phyloP scores from a whole-genome alignment of 345 rosid genomes.

The Populus ilicifolia region DNA sequence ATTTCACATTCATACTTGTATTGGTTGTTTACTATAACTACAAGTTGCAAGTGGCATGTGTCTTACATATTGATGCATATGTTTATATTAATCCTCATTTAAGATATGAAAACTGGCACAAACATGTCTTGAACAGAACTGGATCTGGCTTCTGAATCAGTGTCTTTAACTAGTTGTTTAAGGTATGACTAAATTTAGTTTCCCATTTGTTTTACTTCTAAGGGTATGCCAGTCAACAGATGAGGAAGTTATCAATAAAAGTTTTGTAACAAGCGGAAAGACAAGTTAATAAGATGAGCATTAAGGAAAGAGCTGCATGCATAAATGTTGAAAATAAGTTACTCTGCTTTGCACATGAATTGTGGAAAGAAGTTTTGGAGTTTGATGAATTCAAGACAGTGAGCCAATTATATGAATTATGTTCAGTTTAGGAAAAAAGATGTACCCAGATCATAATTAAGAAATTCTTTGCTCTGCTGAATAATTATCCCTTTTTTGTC shows the following conservation, averaged over 20 bases:
- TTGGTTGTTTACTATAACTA: background rate
- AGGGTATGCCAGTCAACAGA: background rate
- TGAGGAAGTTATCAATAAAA: background rate
- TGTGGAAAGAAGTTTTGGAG: background rate
- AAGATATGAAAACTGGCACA: slow-evolving; percentile 1
- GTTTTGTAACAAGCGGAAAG: background rate
- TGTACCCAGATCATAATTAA: background rate
- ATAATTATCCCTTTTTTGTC: background rate
- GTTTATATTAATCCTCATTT: background rate
- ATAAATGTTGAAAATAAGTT: background rate
- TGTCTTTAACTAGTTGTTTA: background rate
- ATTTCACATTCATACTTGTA: background rate
- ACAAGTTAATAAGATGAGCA: background rate
- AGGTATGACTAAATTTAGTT: background rate
- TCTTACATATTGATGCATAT: background rate
- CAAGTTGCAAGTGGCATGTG: slow-evolving; percentile 6
- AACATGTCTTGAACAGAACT: background rate
- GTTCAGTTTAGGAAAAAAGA: background rate
- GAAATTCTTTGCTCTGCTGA: background rate
- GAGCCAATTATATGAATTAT: background rate
- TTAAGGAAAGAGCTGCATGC: background rate
- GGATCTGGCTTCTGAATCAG: slow-evolving; percentile 7
- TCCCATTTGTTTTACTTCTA: background rate
- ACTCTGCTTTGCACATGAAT: background rate
- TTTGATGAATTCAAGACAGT: background rate